Base-by-base conservation (phyloP, 257 asterid species). In the Lantana camara region DNA sequence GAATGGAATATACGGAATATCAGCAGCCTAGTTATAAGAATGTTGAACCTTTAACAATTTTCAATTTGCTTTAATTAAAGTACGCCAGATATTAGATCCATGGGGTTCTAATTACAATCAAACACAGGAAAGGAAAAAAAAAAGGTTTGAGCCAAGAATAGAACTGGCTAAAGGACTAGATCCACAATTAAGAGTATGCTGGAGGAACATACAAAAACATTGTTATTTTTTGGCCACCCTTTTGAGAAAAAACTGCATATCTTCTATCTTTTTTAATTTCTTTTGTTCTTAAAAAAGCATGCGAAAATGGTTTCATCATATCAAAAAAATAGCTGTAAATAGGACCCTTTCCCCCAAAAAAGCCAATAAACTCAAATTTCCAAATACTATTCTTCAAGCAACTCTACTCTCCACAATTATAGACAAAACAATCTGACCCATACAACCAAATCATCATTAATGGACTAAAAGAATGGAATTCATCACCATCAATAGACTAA, bases 81-180 rank as follows among this genome's bases (percentile, higher is more conserved):
- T 50, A 45, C 14, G 21, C 11, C 6, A 30, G 16, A 21, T 16
- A 41, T 19, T n/a, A 53, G 38, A 37, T 45, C 50, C 48, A 59
- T 7, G 19, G 12, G 23, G 17, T 34, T 69, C 59, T 2, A 69
- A 37, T 40, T 44, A 48, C 1, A 44, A 24, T 7, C 30, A 69
- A 32, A 48, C 63, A 11, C 32, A 27, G 5, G 5, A 27, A 27
- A 32, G 34, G 38, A 17, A 41, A 7, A 47, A 17, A 41, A 7
- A 20, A 9, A 35, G 20, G 34, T 17, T 13, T 57, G 63, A n/a
- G 48, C 62, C 15, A 75, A 40, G 22, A 35, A 49, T 40, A 29
- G 16, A 71, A 72, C 15, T 29, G 7, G 11, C 46, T 38, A 40
- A 40, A 45, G 48, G 52, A 22, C 24, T n/a, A 24, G 65, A 41